Evolutionary conservation across 1,284 basidiomycete species (phyloP), one percentile per base, ranked within the genome.

Genomic region (Phaffia rhodozyma): DNA sequence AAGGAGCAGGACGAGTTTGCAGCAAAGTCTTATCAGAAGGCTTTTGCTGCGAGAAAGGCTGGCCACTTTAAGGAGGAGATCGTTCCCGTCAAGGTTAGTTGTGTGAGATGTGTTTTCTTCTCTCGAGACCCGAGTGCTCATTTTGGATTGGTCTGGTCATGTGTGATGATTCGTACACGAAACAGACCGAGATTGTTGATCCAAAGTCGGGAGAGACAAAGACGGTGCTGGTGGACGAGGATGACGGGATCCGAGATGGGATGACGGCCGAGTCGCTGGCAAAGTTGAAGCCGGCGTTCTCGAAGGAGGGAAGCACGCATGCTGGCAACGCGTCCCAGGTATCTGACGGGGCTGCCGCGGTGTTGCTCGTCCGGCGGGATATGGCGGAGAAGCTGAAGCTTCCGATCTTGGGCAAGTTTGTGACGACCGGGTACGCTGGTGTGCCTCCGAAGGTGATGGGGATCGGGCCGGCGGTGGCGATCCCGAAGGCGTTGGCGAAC

Each of bases 301-400:
- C 79, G 66, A 87, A 89, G 78, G 83, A 85, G 51, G 96, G 96
- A n/a, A 78, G 82, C 23, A 97, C 96, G 1, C 91, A 96, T 73
- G 96, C 94, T 56, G 88, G 87, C 48, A 97, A 93, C 75, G 90
- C 92, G 1, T 92, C 88, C 29, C 93, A 97, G 75, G 85, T 98
- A 56, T 92, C 91, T n/a, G 96, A 99, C 72, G 94, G 94, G 67
- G 94, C 94, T 27, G 91, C 93, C 57, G 93, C 93, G 0, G 92
- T 97, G 58, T 78, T 98, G 62, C 85, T 97, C 64, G 82, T 90
- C 47, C 83, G 91, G 66, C 84, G 94, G 63, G 88, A 86, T 32
- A 83, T 86, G 48, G 94, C 94, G 23, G 86, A 88, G 77, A 87
- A 86, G 72, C 85, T 94, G 67, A 87, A 89, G 53, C 81, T 98